Base-by-base conservation (phyloP, 2,329 filamentous ascomycete genomes). In the Thielaviopsis euricoi region DNA sequence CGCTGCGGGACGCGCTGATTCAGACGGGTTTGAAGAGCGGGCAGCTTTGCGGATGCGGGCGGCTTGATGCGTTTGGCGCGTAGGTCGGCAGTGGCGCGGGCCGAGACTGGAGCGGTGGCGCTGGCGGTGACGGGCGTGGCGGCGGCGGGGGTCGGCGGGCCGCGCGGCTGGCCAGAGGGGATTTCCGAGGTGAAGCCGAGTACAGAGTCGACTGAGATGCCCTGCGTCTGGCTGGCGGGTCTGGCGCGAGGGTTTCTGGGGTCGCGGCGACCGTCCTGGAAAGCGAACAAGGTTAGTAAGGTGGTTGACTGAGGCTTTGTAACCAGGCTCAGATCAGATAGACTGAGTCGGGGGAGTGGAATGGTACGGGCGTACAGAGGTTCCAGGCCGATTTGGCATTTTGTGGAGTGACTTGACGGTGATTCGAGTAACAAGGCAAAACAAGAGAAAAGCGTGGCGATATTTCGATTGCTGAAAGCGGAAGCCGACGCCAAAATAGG, bases 161-260 rank as follows among this genome's bases (percentile, higher is more conserved):
- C 77, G 46, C 93, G 83, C 58, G 89, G 87, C 70, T 96, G 91
- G 65, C 89, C 90, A 0, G 93, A 97, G 1, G 93, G 93, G 48
- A 98, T 93, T 67, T 96, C 90, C 54, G 89, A 93, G 60, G 89
- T 86, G 73, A 95, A 88, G 69, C 95, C 89, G 5, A 98, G 82
- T 63, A 97, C 87, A 68, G 91, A 95, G 73, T 98, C 93, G 69
- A 98, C 91, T 1, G 82, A 84, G 67, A 97, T 88, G 69, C 65
- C 67, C 76, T 80, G 63, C 6, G 56, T 58, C 48, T 59, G 57
- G 33, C 46, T 59, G 29, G 48, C 55, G 29, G 22, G 26, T 22
- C 12, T 23, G 13, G 26, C 33, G 19, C 55, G 58, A 25, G 22
- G 53, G 29, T 25, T 51, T 19, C 51, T 52, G 25, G 37, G 43